Base-by-base conservation (phyloP, 305 asterid genomes). In the Fraxinus dipetala region DNA sequence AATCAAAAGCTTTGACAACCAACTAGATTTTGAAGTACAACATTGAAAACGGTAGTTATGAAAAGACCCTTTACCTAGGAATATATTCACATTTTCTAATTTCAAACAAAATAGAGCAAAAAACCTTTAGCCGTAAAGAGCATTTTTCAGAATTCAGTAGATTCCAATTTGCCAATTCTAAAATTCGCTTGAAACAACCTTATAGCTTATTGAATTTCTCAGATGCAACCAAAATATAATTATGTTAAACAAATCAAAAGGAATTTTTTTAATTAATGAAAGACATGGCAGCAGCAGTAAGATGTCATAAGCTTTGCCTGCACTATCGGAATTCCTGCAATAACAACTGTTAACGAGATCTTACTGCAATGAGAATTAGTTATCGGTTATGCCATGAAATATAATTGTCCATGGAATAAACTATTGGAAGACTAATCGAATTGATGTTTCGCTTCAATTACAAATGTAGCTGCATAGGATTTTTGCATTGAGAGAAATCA, bases 321-420 rank as follows among this genome's bases (percentile, higher is more conserved):
- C 86, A 82, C 78, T 81, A 77, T 30, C 67, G 13, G 79, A 79
- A 51, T 80, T 81, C 92, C 91, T 90, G 93, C 93, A 87, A 77
- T 77, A 84, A 74, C 76, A 85, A 88, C 86, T 83, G 88, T 81
- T 72, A 70, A 84, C 78, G 78, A 76, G 79, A 87, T 79, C 87
- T 83, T 85, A 80, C 78, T 82, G 81, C 80, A 79, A 74, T 30
- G 86, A 32, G 56, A 59, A 88, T 90, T 78, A 87, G 92, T 86
- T 38, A 80, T 80, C 51, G 77, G 51, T 75, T 74, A 80, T 78
- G 59, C 84, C 81, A 84, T 48, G 20, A 32, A 81, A 69, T 72
- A 72, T 79, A 38, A 69, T 79, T 31, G 80, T 45, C 65, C 51
- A 76, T 34, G 38, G 80, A 78, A 45, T 54, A 78, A 72, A 24